Base-by-base conservation (phyloP, 129 eudicot species). In the Tagetes erecta region DNA sequence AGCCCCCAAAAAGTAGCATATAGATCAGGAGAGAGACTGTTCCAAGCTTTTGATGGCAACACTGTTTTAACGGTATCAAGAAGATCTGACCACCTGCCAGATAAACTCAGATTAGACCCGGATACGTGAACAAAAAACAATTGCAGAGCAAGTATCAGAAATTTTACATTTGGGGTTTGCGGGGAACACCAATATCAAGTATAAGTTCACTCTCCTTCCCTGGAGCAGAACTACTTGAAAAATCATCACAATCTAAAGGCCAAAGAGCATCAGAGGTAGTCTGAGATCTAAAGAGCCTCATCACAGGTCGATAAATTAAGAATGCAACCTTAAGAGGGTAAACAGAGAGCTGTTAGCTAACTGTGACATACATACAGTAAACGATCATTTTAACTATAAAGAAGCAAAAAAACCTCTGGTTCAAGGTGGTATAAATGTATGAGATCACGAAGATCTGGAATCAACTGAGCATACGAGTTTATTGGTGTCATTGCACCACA, bases 1-100 rank as follows among this genome's bases (percentile, higher is more conserved):
- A 95, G 96, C 62, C 99, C 99, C 99, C 99, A 95, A 77, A 95
- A 95, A 38, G 99, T 91, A 12, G 99, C 95, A 68, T 95, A 95
- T 46, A 95, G 82, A 81, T 91, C 99, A 67, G 99, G 96, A 55
- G 99, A 95, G 71, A 95, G 95, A 70, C 99, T 95, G 76, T 95
- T 95, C 99, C 99, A 95, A 46, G 99, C 99, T 84, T 91, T 95
- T 59, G 92, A 75, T 53, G 99, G 99, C 82, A 95, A 68, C 92
- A 95, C 89, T 76, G 92, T 88, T 80, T 86, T 83, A 59, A 92
- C 85, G 3, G 95, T 87, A 51, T 85, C 90, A 68, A 95, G 94
- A 83, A 95, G 96, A 86, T 84, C 91, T 41, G 87, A 84, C 99
- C 99, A 95, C 83, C 99, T 95, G 95, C 83, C 75, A 20, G 14